Base-by-base conservation (phyloP, 495 filamentous ascomycete genomes). In the Aspergillus taichungensis region DNA sequence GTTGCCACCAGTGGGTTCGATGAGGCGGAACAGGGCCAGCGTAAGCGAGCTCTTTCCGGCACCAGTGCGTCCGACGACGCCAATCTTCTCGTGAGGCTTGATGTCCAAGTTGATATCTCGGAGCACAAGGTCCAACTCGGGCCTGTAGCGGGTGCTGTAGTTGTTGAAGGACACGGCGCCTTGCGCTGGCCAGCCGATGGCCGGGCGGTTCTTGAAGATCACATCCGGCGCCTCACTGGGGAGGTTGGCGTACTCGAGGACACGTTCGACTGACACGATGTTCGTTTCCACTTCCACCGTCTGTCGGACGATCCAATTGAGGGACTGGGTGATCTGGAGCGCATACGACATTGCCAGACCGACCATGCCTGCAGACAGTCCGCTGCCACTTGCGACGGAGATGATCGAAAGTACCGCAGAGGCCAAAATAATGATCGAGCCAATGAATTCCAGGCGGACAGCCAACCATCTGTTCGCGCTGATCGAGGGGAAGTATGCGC, bases 261-360 rank as follows among this genome's bases (percentile, higher is more conserved):
- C 88, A 48, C 94, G 84, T 76, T 99, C 94, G 43, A 99, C 94
- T 8, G 94, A 95, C 45, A 99, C 91, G 50, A 97, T 97, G 66
- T 99, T 99, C 32, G 92, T 97, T 73, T 99, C 94, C 29, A 97
- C 94, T 66, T 99, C 94, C 11, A 99, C 94, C 4, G 92, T 95
- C 69, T 99, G 94, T 43, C 94, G 84, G 37, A 99, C 94, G 55
- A 99, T 96, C 92, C 92, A 99, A 71, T 99, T 99, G 49, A 99
- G 73, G n/a, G 90, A 94, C 57, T 88, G 85, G 13, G 94, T 99
- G 59, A 97, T 97, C 68, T 95, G 87, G 50, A 99, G 74, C 38
- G 89, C 92, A 63, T 97, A 95, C 33, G 89, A 94, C 89, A 99
- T 92, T 46, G 88, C 78, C 61, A 99, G 71, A 70, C 94, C 94